Evolutionary conservation across 148 eudicot species (phyloP), one percentile per base, ranked within the genome.

Genomic region (Salicornia ramosissima): DNA sequence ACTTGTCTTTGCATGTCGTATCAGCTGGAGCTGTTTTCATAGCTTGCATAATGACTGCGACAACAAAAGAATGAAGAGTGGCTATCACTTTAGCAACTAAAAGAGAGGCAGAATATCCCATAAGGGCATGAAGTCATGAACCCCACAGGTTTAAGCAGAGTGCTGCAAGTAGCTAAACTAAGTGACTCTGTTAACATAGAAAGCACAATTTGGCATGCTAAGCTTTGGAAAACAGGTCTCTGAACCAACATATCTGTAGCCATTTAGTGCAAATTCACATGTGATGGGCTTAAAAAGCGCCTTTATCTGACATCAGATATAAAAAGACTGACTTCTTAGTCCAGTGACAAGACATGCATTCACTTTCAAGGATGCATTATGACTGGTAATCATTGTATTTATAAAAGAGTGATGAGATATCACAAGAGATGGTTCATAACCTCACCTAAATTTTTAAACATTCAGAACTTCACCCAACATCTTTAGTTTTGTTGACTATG

Each of bases 1-100:
- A 94, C 80, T 90, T 94, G 80, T 94, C 98, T 77, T 87, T 94
- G 93, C 98, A 94, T 64, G 82, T 77, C 88, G 84, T 68, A 68
- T 94, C 96, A 68, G 78, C 74, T 64, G 88, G 86, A 81, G 82
- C 81, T 39, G 75, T 69, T 78, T 75, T 83, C 71, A 76, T 90
- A 43, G 91, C 92, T 84, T 88, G 92, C 98, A 94, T 90, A 36
- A 88, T 88, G 67, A 94, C 98, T 94, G 72, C 75, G 84, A 62
- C 49, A 21, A 72, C 22, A 43, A 40, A 64, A 75, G 50, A 40
- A 60, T 10, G 28, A 46, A 19, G 11, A 30, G 13, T 40, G 31
- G 22, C 24, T 25, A 4, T 28, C 47, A 67, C 49, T 22, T 57
- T 50, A 53, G 33, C 28, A 66, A 56, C 29, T 43, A 72, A 45